These are phyloP conservation scores for Pythium coloratum DNA, from an alignment of 352 stramenopile genomes.

Conservation along the genomic window DNA sequence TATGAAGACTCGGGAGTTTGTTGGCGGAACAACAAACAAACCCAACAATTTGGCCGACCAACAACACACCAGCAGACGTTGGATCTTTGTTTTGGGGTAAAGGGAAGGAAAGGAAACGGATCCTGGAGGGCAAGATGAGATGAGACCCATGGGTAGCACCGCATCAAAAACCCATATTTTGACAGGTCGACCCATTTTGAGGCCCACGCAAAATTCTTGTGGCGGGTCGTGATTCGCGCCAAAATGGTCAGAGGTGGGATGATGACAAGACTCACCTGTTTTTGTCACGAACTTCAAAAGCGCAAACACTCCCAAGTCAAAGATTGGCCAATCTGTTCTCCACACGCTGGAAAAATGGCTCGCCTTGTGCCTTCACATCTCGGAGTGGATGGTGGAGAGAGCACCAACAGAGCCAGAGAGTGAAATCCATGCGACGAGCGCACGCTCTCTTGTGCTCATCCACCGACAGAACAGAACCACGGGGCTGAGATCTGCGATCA, in stretches of 20 bases:
- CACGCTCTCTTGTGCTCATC: neutral
- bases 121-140: slow-evolving; percentile 3
- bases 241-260: neutral
- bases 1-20: slow-evolving; percentile 29
- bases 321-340: slow-evolving; percentile 29
- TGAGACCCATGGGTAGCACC: slow-evolving; percentile 8
- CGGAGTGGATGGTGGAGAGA: slow-evolving; percentile 11
- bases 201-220: slow-evolving; percentile 22
- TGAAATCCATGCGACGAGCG: neutral
- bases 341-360: neutral
- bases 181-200: slow-evolving; percentile 7
- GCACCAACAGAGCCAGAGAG: neutral
- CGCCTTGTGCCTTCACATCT: neutral
- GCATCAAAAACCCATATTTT: neutral
- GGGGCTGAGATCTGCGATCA: neutral
- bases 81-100: slow-evolving; percentile 11
- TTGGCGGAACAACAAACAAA: neutral
- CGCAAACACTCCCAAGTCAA: slow-evolving; percentile 27
- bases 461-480: neutral
- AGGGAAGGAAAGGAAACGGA: slow-evolving; percentile 15
- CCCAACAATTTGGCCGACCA: neutral
- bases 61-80: slow-evolving; percentile 1
- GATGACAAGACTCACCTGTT: slow-evolving; percentile 14
- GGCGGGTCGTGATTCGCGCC: slow-evolving; percentile 1
- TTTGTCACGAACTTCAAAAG: slow-evolving; percentile 11